A percentile compares a stretch with the other conserved stretches of the same genome.
Conservation (phyloP, 1,139 yeast genomes). For the Sugiyamaella pinicola region DNA sequence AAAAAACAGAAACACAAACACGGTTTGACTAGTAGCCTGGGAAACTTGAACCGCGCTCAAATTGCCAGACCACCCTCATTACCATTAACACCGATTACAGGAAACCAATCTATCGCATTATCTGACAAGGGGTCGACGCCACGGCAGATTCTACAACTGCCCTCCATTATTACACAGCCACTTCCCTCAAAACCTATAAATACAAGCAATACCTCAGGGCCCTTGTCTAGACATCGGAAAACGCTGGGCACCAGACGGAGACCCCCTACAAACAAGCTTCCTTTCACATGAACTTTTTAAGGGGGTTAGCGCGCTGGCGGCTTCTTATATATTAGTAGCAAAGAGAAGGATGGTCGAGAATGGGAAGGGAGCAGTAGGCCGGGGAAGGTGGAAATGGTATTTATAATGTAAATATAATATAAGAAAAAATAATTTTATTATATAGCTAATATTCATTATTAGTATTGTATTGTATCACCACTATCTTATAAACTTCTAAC, state of each 20-base stretch:
- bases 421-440: too few species aligned
- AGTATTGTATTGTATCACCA: too few species aligned
- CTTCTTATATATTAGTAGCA: too few species aligned
- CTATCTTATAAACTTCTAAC: too few species aligned
- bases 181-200: neutral
- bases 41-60: neutral
- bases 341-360: too few species aligned
- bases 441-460: too few species aligned
- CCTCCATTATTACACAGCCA: neutral
- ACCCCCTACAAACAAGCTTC: neutral
- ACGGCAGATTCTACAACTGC: neutral
- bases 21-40: neutral
- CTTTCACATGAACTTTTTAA: neutral
- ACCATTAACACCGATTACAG: neutral
- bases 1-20: neutral
- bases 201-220: neutral
- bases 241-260: constrained; percentile 4
- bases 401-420: too few species aligned
- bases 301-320: too few species aligned
- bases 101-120: neutral
- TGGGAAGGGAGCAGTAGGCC: too few species aligned
- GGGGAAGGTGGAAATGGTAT: too few species aligned
- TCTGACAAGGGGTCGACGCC: neutral
- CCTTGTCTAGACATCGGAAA: neutral
- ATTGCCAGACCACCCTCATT: neutral